Percentiles rank a stretch among this genome's conserved stretches.
Conservation (phyloP, 768 basidiomycete species). For the Polyporus arcularius region DNA sequence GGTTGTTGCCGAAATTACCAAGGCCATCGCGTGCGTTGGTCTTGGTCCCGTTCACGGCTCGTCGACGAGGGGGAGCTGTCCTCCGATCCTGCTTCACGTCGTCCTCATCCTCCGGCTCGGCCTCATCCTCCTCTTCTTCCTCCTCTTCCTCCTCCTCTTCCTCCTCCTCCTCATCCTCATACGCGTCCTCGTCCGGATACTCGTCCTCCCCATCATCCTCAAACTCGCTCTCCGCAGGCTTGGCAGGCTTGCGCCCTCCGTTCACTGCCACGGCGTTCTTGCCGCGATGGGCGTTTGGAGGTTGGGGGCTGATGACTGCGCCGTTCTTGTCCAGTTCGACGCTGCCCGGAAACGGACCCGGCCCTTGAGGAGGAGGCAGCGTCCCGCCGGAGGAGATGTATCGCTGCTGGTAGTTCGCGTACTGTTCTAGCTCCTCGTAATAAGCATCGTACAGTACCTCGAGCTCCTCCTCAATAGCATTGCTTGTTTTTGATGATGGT, state of each 20-base stretch:
- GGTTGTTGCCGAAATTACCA: constrained; percentile 77
- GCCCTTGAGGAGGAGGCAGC: constrained; percentile 89
- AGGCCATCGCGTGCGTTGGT: constrained; percentile 61
- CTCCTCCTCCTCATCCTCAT: constrained; percentile 63
- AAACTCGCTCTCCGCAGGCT: constrained; percentile 61
- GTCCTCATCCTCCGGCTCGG: constrained; percentile 34
- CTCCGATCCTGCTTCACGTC: constrained; percentile 31
- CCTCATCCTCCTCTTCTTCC: constrained; percentile 64
- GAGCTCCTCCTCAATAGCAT: constrained; percentile 99
- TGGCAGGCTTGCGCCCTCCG: constrained; percentile 44
- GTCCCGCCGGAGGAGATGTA: constrained; percentile 90
- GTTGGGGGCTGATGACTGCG: constrained; percentile 50
- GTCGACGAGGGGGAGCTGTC: constrained; percentile 27
- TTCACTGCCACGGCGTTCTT: constrained; percentile 33
- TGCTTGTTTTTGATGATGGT: constrained; percentile 45
- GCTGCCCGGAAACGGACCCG: constrained; percentile 97
- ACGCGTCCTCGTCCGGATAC: constrained; percentile 55
- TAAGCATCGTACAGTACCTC: constrained; percentile 99
- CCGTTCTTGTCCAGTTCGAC: constrained; percentile 96
- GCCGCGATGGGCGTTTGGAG: constrained; percentile 28
- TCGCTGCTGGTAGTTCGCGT: constrained; percentile 97
- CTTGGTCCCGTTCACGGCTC: constrained; percentile 43
- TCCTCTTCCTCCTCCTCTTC: constrained; percentile 75
- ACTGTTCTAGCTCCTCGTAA: constrained; percentile 99
- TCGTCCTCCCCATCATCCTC: constrained; percentile 63